These are phyloP conservation scores for Lipomyces spencermartinsiae DNA, from an alignment of 805 yeast genomes.

Conservation along the genomic window DNA sequence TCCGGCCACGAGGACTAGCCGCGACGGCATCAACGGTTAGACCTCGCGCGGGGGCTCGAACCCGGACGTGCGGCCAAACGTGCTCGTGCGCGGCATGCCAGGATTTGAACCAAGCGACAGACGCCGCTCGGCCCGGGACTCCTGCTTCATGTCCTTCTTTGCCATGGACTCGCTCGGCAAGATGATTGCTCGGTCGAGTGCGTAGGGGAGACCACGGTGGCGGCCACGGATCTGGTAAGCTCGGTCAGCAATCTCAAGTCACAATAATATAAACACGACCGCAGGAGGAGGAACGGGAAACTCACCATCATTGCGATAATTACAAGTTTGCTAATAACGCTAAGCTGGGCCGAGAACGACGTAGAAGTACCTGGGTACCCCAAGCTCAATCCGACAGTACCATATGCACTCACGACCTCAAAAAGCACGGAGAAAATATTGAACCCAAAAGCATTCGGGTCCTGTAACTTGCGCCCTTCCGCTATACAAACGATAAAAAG, in stretches of 20 bases:
- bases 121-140: conserved; percentile 18
- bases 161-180: conserved; percentile 68
- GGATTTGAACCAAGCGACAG: conserved; percentile 23
- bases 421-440: conserved; percentile 76
- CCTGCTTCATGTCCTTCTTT: conserved; percentile 55
- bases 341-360: conserved; percentile 77
- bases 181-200: conserved; percentile 92
- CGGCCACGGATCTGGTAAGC: conserved; percentile 73
- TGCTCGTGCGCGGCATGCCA: conserved; percentile 8
- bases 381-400: conserved; percentile 90
- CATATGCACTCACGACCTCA: conserved; percentile 93
- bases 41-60: neutral
- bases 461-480: conserved; percentile 68
- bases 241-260: neutral
- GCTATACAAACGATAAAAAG: conserved; percentile 84
- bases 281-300: no score
- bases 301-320: conserved; percentile 77
- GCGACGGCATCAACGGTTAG: neutral
- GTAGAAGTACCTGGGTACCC: conserved; percentile 75
- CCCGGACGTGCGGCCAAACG: conserved; percentile 13
- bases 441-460: conserved; percentile 56
- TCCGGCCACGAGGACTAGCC: no score
- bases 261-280: no score
- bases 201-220: conserved; percentile 94
- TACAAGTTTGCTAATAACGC: conserved; percentile 76